Base-by-base conservation (phyloP, 2,329 filamentous ascomycete genomes). In the Aspergillus persii region DNA sequence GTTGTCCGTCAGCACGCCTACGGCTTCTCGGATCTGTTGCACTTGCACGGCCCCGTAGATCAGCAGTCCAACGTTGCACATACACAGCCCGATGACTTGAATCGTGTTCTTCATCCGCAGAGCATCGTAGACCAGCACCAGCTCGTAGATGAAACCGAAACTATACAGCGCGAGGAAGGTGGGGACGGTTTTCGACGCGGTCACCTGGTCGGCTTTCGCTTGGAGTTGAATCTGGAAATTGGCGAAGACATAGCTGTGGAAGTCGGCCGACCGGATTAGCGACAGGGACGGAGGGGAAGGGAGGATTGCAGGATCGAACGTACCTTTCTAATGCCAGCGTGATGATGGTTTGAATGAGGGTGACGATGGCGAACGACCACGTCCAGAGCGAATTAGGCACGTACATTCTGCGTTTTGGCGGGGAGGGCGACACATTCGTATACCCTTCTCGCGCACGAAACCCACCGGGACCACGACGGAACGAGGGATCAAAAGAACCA, bases 161-260 rank as follows among this genome's bases (percentile, higher is more conserved):
- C 97, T 96, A 81, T 98, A 96, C 50, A 99, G 86, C 27, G 94
- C 92, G 59, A 99, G 83, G 78, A 97, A 98, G 41, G 94, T 98
- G 29, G 95, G 94, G 64, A 99, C 96, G 0, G 93, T 86, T 74
- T 79, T 80, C 52, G 80, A 77, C 53, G 80, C 77, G 51, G 73
- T 79, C 53, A 74, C 70, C 18, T 69, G 63, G 31, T 77, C 72
- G 58, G 77, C 69, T 48, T 79, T 71, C 50, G 80, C 76, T 11
- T 74, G 66, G 39, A 84, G 74, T 62, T 81, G 69, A 18, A 74
- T 72, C 74, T 97, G 91, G 77, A 97, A 98, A 68, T 87, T 86
- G 64, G 84, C 92, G 72, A 98, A 99, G 51, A 96, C 86, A 76
- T 95, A 99, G 69, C 91, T 96, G 69, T 11, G 50, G 2, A 41